Percentiles rank a stretch among this genome's conserved stretches.
Evolutionary conservation across 805 yeast species (phyloP).

Genomic region (Isabelozyma rhagii): DNA sequence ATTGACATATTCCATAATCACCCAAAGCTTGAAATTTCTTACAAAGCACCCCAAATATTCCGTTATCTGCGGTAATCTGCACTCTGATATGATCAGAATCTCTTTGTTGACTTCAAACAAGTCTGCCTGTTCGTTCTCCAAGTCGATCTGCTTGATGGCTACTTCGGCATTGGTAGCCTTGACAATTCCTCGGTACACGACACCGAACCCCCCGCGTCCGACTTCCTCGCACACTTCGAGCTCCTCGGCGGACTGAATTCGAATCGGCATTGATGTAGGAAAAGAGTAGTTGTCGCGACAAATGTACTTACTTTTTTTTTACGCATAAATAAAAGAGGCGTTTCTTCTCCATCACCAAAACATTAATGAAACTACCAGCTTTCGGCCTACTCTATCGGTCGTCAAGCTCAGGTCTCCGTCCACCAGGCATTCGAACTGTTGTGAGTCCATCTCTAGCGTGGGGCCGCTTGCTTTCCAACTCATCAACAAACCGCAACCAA

Average conservation of each 20-base stretch:
- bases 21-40: slow-evolving; percentile 68
- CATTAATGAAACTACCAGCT: too few relatives aligned
- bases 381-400: too few relatives aligned
- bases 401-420: too few relatives aligned
- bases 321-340: background rate
- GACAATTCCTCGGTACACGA: slow-evolving; percentile 63
- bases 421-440: too few relatives aligned
- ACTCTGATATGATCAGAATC: slow-evolving; percentile 64
- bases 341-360: too few relatives aligned
- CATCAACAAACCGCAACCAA: background rate
- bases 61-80: slow-evolving; percentile 61
- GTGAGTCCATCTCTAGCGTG: too few relatives aligned
- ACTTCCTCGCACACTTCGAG: slow-evolving; percentile 50
- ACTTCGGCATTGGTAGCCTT: slow-evolving; percentile 41
- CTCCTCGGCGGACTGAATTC: slow-evolving; percentile 33
- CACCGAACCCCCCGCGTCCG: slow-evolving; percentile 79
- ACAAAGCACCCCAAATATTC: slow-evolving; percentile 70
- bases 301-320: background rate
- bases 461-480: background rate
- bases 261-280: background rate
- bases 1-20: slow-evolving; percentile 75
- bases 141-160: slow-evolving; percentile 65
- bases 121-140: slow-evolving; percentile 63
- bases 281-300: background rate
- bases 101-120: slow-evolving; percentile 72